Evolutionary conservation across 495 filamentous ascomycete species (phyloP), one percentile per base, ranked within the genome.

Genomic region (Schizothecium vesticola): DNA sequence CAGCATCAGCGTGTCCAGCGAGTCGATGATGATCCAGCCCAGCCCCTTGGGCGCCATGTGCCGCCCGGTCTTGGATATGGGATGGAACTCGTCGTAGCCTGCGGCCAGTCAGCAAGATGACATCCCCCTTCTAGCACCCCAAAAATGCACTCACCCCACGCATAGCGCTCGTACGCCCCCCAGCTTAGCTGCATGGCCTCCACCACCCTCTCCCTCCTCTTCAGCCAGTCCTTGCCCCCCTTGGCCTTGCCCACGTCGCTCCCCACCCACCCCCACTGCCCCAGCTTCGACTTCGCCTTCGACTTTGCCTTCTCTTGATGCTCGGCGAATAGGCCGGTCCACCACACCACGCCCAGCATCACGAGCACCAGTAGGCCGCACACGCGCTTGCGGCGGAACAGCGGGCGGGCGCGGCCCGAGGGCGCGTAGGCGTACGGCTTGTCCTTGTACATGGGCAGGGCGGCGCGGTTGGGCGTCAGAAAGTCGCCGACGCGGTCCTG

Each of bases 11-110:
- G 95, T 98, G 77, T 99, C 95, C 59, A 99, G 81, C 59, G 93
- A 88, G 80, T 99, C 96, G 31, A 99, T 90, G 62, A 99, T 97
- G 68, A 97, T 97, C 96, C 96, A 99, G 8, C 95, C 95, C 78
- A 99, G 80, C 26, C 92, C 91, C 65, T 89, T 86, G 3, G 89
- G 85, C 12, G 90, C 86, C 92, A 97, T 97, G 65, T 97, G 87
- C 43, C 80, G 80, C 61, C 91, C 91, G n/a, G 78, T 87, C 77
- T 94, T 95, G 1, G 90, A 87, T 51, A 94, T 73, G 19, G 95
- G 96, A 69, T 90, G 86, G 74, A 91, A 99, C 74, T 92, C 87
- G 73, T 99, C 95, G 68, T 86, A 88, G 21, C 94, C 93, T 97
- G 71, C 31, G 55, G 23, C 43, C 16, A 66, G 56, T 63, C 66